Evolutionary conservation across 192 early-diverging fungal genomes (phyloP).

Genomic region (Linnemannia elongata): DNA sequence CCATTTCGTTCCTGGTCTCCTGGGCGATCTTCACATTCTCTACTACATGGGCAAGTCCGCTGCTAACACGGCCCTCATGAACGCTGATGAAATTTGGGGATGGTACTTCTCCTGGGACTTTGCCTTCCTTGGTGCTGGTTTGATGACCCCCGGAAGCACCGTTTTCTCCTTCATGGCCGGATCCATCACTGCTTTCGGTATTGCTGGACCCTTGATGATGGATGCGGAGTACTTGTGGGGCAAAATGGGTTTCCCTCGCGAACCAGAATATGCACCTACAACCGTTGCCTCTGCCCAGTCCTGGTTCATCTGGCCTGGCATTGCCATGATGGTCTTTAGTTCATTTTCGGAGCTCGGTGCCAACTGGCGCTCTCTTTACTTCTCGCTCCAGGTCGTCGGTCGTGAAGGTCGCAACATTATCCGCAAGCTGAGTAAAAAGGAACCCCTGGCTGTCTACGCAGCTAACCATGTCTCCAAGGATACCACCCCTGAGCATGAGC

Average conservation of each 20-base stretch:
- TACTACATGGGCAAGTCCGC: slow-evolving; percentile 65
- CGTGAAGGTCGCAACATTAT: slow-evolving; percentile 17
- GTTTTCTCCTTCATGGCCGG: slow-evolving; percentile 69
- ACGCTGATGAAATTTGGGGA: slow-evolving; percentile 60
- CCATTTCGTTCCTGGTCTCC: slow-evolving; percentile 62
- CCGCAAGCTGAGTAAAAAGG: slow-evolving; percentile 39
- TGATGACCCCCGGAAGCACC: slow-evolving; percentile 69
- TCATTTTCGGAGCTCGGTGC: slow-evolving; percentile 74
- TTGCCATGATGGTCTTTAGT: slow-evolving; percentile 73
- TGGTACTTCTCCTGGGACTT: slow-evolving; percentile 67
- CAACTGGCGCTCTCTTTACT: slow-evolving; percentile 59
- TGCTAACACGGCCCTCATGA: slow-evolving; percentile 56
- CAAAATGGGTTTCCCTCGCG: slow-evolving; percentile 30
- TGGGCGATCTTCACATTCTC: slow-evolving; percentile 56
- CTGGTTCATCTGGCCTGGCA: slow-evolving; percentile 81
- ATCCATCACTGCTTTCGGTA: slow-evolving; percentile 65
- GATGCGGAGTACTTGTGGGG: slow-evolving; percentile 47
- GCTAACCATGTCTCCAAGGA: slow-evolving; percentile 58
- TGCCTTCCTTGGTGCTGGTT: slow-evolving; percentile 74
- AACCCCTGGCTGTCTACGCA: neutral
- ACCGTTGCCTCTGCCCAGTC: slow-evolving; percentile 64
- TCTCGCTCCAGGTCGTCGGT: slow-evolving; percentile 55
- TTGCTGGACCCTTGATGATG: slow-evolving; percentile 72
- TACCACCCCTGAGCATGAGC: slow-evolving; percentile 54
- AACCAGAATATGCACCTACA: neutral